Percentiles rank a stretch among this genome's conserved stretches.
These are phyloP conservation scores for Ceratocystis smalleyi DNA, from an alignment of 2,329 filamentous ascomycete genomes.

Conservation along the genomic window DNA sequence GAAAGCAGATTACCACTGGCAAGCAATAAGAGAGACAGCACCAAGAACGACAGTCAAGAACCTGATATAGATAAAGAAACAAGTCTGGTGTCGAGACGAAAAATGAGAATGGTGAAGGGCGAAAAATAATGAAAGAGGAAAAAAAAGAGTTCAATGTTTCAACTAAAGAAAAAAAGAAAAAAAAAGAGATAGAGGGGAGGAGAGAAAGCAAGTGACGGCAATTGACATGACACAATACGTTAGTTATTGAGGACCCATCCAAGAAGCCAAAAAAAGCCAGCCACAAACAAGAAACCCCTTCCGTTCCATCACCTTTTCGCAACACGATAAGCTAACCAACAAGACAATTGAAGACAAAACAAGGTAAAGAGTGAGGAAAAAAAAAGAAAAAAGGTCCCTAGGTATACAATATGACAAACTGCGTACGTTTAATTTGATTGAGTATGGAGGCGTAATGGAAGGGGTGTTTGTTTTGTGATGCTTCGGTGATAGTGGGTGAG, in stretches of 20 bases:
- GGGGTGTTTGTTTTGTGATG: background rate
- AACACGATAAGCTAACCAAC: background rate
- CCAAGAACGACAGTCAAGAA: background rate
- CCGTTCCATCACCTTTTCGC: background rate
- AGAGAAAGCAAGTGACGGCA: constrained; percentile 4
- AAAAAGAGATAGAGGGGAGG: constrained; percentile 4
- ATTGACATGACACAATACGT: too few relatives aligned
- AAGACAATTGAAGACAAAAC: background rate
- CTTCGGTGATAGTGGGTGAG: background rate
- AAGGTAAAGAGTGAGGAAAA: background rate
- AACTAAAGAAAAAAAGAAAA: constrained; percentile 13
- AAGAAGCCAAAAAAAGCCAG: background rate
- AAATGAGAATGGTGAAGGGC: constrained; percentile 4
- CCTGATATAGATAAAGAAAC: too few relatives aligned
- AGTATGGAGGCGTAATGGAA: background rate
- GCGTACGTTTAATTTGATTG: background rate
- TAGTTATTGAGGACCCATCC: background rate
- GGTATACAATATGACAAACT: constrained; percentile 1
- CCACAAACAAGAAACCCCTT: background rate
- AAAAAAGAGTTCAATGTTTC: constrained; percentile 6
- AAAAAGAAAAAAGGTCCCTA: background rate
- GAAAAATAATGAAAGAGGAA: constrained; percentile 14
- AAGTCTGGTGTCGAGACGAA: background rate
- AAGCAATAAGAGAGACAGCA: background rate
- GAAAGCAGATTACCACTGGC: too few relatives aligned